Percentiles rank a stretch among this genome's conserved stretches.
Evolutionary conservation across 1,284 basidiomycete genomes (phyloP).

Genomic region (Schizophyllum amplum): DNA sequence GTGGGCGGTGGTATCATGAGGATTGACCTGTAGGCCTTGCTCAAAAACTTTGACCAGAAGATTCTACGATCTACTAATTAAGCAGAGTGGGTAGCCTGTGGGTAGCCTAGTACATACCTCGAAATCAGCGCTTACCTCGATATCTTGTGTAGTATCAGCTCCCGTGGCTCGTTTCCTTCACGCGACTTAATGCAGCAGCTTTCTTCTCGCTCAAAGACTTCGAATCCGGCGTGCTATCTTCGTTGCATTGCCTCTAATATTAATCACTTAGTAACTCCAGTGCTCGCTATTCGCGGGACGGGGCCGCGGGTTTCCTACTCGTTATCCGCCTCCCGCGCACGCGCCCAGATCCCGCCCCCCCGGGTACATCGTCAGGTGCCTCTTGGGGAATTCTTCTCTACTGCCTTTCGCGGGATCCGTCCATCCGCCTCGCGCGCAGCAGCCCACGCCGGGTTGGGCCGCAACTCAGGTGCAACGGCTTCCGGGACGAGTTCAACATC

Average conservation of each 20-base stretch:
- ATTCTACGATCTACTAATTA: too few relatives aligned
- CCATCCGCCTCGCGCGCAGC: constrained; percentile 29
- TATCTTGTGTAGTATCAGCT: background rate
- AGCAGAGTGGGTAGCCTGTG: too few relatives aligned
- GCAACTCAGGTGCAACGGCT: constrained; percentile 21
- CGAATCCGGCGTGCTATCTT: background rate
- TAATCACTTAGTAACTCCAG: too few relatives aligned
- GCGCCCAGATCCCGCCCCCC: constrained; percentile 15
- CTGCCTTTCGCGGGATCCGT: constrained; percentile 21
- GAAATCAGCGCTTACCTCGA: background rate
- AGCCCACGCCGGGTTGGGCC: too few relatives aligned
- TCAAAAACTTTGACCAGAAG: too few relatives aligned
- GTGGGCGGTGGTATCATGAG: background rate
- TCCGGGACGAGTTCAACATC: constrained; percentile 27
- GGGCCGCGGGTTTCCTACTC: too few relatives aligned
- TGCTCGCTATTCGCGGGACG: too few relatives aligned
- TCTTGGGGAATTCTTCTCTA: constrained; percentile 29
- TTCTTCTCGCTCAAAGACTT: too few relatives aligned
- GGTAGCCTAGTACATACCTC: too few relatives aligned
- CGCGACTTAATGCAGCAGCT: background rate
- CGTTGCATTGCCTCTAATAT: too few relatives aligned
- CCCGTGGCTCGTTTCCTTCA: background rate
- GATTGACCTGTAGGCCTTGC: too few relatives aligned
- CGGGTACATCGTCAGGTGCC: constrained; percentile 36
- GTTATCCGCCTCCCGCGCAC: constrained; percentile 8